These are phyloP conservation scores for Juncus inflexus DNA, from an alignment of 176 grass and related monocot genomes.

Conservation along the genomic window DNA sequence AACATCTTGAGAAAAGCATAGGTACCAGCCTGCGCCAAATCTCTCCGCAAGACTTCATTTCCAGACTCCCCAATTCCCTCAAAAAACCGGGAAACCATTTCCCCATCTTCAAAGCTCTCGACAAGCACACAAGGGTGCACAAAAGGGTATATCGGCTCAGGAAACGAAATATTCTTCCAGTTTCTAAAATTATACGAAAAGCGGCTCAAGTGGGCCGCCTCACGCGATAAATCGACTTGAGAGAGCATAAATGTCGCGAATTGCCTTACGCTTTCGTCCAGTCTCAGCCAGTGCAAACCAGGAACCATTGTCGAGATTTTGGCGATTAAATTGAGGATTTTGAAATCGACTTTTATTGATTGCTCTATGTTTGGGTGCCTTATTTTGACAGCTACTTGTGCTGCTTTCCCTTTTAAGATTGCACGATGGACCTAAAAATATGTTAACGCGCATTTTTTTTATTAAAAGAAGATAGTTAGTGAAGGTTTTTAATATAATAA, in stretches of 20 bases:
- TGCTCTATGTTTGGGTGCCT: constrained; percentile 92
- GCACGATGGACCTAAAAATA: constrained; percentile 40
- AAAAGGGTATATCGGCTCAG: constrained; percentile 84
- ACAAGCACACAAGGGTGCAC: constrained; percentile 97
- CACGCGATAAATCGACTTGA: constrained; percentile 92
- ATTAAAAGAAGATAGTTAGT: too few species aligned
- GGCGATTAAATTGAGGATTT: constrained; percentile 71
- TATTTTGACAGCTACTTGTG: constrained; percentile 94
- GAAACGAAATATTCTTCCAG: constrained; percentile 92
- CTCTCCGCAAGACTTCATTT: constrained; percentile 58
- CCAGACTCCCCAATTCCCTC: constrained; percentile 46
- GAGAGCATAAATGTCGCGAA: constrained; percentile 97
- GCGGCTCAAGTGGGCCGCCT: constrained; percentile 86
- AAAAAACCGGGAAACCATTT: constrained; percentile 84
- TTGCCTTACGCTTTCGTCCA: constrained; percentile 91
- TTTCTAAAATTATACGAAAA: constrained; percentile 92
- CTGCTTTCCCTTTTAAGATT: constrained; percentile 47
- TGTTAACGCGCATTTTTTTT: too few species aligned
- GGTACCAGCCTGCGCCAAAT: constrained; percentile 81
- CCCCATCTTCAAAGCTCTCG: constrained; percentile 94
- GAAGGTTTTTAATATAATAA: too few species aligned
- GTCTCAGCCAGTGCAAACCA: constrained; percentile 89
- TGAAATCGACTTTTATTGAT: constrained; percentile 84
- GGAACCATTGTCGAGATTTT: constrained; percentile 57
- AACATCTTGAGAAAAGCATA: constrained; percentile 97